Conservation (phyloP, 164 flowering plant species). For the Taxillus chinensis region DNA sequence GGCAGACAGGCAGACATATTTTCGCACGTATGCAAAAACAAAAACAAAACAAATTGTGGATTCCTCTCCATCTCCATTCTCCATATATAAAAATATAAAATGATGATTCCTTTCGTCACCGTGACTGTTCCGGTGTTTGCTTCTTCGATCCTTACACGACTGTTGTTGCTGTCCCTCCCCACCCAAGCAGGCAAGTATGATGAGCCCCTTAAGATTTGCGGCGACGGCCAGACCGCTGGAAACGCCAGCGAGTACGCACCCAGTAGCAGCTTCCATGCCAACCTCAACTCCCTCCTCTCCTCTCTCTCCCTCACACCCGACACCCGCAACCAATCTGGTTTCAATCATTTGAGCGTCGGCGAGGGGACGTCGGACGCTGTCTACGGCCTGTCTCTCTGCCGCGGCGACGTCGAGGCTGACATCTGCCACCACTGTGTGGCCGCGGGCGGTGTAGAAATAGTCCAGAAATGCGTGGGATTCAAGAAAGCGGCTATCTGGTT, state of each 20-base stretch:
- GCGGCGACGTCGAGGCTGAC: slow-evolving; percentile 10
- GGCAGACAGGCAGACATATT: too few relatives aligned
- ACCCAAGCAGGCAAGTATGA: too few relatives aligned
- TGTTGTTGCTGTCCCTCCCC: too few relatives aligned
- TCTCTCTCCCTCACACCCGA: slow-evolving; percentile 12
- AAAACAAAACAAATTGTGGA: too few relatives aligned
- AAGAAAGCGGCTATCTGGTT: slow-evolving; percentile 13
- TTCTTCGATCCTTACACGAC: too few relatives aligned
- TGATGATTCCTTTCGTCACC: too few relatives aligned
- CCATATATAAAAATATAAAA: too few relatives aligned
- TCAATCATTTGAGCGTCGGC: slow-evolving; percentile 16
- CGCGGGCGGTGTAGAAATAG: background rate
- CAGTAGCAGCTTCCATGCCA: slow-evolving; percentile 12
- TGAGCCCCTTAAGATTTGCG: too few relatives aligned
- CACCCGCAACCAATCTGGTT: slow-evolving; percentile 8
- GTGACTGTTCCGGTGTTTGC: too few relatives aligned
- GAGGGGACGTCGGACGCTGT: slow-evolving; percentile 1
- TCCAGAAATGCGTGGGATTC: slow-evolving; percentile 4
- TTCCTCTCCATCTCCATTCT: too few relatives aligned
- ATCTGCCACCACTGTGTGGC: slow-evolving; percentile 12
- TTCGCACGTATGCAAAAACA: too few relatives aligned
- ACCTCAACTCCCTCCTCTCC: slow-evolving; percentile 21
- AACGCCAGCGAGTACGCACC: background rate
- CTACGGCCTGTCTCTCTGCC: slow-evolving; percentile 12
- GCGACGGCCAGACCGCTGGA: background rate